Evolutionary conservation across 495 filamentous ascomycete species (phyloP).

Genomic region (Trypethelium eluteriae): DNA sequence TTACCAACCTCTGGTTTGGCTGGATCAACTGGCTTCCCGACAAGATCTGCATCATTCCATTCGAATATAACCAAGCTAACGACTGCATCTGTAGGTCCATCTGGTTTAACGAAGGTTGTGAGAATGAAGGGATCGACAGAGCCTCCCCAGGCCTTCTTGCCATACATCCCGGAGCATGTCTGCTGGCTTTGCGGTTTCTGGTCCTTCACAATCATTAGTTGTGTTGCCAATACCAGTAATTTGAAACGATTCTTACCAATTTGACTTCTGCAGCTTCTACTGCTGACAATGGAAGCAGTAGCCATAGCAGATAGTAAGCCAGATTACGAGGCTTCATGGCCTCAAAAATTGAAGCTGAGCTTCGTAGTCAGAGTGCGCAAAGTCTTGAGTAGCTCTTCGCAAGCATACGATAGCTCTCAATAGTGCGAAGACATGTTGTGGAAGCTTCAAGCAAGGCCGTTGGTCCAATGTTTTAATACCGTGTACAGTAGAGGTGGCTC

Average conservation of each 20-base stretch:
- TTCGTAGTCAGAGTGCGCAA: background rate
- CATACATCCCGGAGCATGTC: conserved; percentile 97
- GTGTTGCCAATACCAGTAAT: background rate
- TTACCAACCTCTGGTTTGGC: conserved; percentile 17
- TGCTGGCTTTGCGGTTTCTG: conserved; percentile 69
- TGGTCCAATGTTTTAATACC: background rate
- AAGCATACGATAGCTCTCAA: background rate
- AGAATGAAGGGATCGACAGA: conserved; percentile 80
- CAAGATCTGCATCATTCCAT: conserved; percentile 73
- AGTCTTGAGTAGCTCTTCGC: background rate
- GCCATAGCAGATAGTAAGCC: conserved; percentile 6
- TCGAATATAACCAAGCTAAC: conserved; percentile 89
- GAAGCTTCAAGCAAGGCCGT: background rate
- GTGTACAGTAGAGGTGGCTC: background rate
- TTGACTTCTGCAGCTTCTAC: conserved; percentile 26
- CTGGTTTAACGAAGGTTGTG: conserved; percentile 64
- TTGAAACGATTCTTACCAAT: conserved; percentile 17
- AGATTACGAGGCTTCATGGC: background rate
- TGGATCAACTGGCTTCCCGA: conserved; percentile 47
- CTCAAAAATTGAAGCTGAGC: background rate
- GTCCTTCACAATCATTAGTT: conserved; percentile 42
- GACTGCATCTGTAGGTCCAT: conserved; percentile 55
- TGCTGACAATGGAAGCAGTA: conserved; percentile 24
- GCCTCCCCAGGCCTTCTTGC: conserved; percentile 80
- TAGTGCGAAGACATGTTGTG: background rate